Percentiles rank a stretch among this genome's conserved stretches.
phyloP scores from a whole-genome alignment of 345 rosid species.

The Gossypium raimondii region DNA sequence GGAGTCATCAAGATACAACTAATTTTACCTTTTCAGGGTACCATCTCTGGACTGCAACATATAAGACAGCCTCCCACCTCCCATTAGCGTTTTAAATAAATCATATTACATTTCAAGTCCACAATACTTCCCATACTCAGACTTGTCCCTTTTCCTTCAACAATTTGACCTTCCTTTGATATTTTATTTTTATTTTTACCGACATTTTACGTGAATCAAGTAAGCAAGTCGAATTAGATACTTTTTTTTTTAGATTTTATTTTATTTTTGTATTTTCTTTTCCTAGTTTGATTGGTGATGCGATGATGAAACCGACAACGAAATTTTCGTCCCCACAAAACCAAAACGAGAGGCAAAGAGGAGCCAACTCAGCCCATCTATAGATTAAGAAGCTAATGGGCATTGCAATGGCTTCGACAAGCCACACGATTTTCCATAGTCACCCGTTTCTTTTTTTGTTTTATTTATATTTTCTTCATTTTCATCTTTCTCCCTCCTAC shows the following conservation, averaged over 20 bases:
- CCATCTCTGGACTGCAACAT: too few relatives aligned
- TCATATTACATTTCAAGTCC: not conserved
- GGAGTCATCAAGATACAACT: constrained; percentile 7
- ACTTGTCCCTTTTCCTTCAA: not conserved
- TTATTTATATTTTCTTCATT: not conserved
- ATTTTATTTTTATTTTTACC: too few relatives aligned
- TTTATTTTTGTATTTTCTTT: too few relatives aligned
- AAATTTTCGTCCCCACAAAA: constrained; percentile 26
- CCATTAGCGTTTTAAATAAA: too few relatives aligned
- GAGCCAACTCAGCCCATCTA: constrained; percentile 12
- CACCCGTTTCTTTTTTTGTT: too few relatives aligned
- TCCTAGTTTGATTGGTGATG: too few relatives aligned
- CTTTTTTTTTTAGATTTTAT: too few relatives aligned
- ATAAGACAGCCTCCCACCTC: too few relatives aligned
- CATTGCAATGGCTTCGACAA: constrained; percentile 24
- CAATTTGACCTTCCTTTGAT: not conserved
- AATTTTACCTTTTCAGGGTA: too few relatives aligned
- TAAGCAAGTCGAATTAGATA: too few relatives aligned
- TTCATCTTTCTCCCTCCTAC: not conserved
- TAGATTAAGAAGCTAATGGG: constrained; percentile 26
- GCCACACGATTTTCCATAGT: constrained; percentile 58
- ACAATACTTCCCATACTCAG: not conserved
- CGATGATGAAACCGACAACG: not conserved
- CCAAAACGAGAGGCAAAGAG: constrained; percentile 37
- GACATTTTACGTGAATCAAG: too few relatives aligned